phyloP scores from a whole-genome alignment of 805 yeast species.

The Wickerhamomyces chaumierensis region DNA sequence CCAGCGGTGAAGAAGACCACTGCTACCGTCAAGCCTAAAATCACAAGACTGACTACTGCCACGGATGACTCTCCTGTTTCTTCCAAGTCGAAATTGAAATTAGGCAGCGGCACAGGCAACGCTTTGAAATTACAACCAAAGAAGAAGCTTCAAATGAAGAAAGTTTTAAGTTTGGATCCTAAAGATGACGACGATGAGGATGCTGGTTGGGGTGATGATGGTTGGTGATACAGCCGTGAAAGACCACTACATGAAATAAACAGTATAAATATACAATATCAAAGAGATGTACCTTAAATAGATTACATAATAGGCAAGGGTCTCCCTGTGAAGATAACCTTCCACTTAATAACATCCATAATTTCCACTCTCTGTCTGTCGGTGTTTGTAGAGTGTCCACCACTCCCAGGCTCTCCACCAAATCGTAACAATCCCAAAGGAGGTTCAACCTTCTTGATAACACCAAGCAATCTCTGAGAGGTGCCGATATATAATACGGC shows the following conservation, averaged over 20 bases:
- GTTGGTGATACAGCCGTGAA: too few species aligned
- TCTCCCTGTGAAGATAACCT: slow-evolving; percentile 51
- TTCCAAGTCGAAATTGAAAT: not conserved
- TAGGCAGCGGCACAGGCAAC: slow-evolving; percentile 8
- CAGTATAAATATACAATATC: too few species aligned
- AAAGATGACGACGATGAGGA: slow-evolving; percentile 36
- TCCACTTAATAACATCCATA: slow-evolving; percentile 47
- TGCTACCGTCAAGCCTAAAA: slow-evolving; percentile 10
- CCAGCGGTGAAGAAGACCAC: not conserved
- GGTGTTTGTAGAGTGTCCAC: slow-evolving; percentile 9
- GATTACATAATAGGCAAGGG: slow-evolving; percentile 72
- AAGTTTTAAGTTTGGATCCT: slow-evolving; percentile 22
- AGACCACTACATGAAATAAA: too few species aligned
- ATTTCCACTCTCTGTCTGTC: slow-evolving; percentile 26
- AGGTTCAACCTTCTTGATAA: slow-evolving; percentile 42
- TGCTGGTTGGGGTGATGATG: slow-evolving; percentile 23
- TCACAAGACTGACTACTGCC: slow-evolving; percentile 12
- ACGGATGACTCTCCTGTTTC: too few species aligned
- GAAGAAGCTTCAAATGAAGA: slow-evolving; percentile 22
- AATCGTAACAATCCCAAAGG: slow-evolving; percentile 57
- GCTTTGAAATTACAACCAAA: slow-evolving; percentile 18
- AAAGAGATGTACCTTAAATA: too few species aligned
- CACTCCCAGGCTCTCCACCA: slow-evolving; percentile 16
- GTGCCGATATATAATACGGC: slow-evolving; percentile 57
- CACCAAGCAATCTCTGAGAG: slow-evolving; percentile 60